These are phyloP conservation scores for Lichtheimia ornata DNA, from an alignment of 371 early-diverging fungal species.

Conservation along the genomic window DNA sequence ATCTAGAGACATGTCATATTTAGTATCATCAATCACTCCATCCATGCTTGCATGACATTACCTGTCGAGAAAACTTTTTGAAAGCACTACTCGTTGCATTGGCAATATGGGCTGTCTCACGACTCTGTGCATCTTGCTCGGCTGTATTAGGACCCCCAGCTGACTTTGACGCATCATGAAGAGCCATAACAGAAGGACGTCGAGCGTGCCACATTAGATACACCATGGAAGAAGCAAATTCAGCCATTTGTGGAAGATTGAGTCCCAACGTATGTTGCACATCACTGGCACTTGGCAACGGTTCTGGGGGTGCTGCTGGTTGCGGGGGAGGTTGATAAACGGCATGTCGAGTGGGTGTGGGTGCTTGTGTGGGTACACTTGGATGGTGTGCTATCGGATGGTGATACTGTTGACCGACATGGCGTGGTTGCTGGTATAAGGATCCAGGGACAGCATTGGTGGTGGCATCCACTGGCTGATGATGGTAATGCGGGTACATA, in stretches of 20 bases:
- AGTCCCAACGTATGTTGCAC: constrained; percentile 30
- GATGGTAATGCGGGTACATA: constrained; percentile 20
- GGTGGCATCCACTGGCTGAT: constrained; percentile 14
- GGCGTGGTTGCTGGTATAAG: constrained; percentile 24
- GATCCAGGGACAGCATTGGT: constrained; percentile 14
- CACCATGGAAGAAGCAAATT: constrained; percentile 68
- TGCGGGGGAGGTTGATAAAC: constrained; percentile 13
- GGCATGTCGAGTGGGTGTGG: constrained; percentile 8
- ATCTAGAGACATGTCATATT: constrained; percentile 26
- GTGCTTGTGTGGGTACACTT: constrained; percentile 12
- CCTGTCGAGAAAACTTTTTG: constrained; percentile 29
- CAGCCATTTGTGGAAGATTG: constrained; percentile 54
- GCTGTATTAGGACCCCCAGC: constrained; percentile 29
- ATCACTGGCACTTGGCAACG: constrained; percentile 40
- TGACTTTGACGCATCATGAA: constrained; percentile 38
- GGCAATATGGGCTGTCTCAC: constrained; percentile 47
- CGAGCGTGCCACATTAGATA: constrained; percentile 69
- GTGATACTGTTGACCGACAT: constrained; percentile 11
- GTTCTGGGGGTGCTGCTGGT: constrained; percentile 28
- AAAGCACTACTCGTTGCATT: constrained; percentile 53
- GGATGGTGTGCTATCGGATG: constrained; percentile 16
- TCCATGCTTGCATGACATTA: background rate
- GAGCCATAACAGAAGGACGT: constrained; percentile 48
- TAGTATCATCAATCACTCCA: background rate
- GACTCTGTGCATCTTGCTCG: constrained; percentile 25